Evolutionary conservation across 441 rosid genomes (phyloP), one percentile per base, ranked within the genome.

Genomic region (Erodium chrysanthum): DNA sequence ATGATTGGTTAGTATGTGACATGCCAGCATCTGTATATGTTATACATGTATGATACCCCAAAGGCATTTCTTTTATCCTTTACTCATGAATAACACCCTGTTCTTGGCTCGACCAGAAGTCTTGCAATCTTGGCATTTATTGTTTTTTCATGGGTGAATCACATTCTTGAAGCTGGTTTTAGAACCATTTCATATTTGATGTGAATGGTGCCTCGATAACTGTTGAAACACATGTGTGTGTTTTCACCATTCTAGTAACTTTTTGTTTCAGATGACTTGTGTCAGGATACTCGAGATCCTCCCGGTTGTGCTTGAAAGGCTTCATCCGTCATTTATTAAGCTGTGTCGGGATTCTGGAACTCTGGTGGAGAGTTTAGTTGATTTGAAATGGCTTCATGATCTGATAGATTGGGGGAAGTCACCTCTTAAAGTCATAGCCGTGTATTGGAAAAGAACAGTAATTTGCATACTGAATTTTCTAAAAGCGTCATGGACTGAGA

Each of bases 381-480:
- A 84, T 78, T 82, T 86, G 37, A 72, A 81, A 70, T 95, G 99
- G 99, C 92, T 95, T 73, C 86, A 84, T 83, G 95, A 88, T 83
- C 84, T 95, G 81, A 79, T 87, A 72, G 93, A 88, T 52, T 95
- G 99, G 99, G 98, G 96, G 56, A 87, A 84, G 78, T 95, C 99
- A 54, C 83, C 88, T 69, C 96, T 88, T 70, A 90, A 86, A 76
- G 98, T 92, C 68, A 76, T 95, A 56, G 67, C 85, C 75, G 88
- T 88, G 20, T 92, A 95, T 68, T 95, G 99, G 99, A 95, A 80
- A 81, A 86, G 88, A 73, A 79, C 97, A 63, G 76, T 88, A 70
- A 79, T 69, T 61, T 84, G 88, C 74, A 31, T 88, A 76, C 76
- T 95, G 76, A 82, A 78, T 74, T 65, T 82, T 73, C 77, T 92